Conservation (phyloP, 768 basidiomycete species). For the Lactifluus subvellereus region DNA sequence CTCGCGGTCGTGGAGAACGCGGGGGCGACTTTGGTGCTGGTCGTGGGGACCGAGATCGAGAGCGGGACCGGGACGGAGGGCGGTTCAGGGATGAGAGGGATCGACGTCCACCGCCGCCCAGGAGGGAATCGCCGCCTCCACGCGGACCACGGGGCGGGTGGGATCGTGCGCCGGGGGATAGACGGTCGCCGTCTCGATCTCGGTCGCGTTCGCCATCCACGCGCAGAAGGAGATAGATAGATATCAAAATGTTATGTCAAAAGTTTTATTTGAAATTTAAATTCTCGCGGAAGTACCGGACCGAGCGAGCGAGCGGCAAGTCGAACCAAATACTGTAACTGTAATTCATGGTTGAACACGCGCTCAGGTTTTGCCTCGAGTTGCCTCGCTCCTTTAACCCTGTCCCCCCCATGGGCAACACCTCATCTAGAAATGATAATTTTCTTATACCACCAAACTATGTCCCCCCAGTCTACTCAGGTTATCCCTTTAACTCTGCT, state of each 20-base stretch:
- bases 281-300: conserved; percentile 2
- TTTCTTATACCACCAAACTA: conserved; percentile 12
- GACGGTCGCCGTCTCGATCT: conserved; percentile 35
- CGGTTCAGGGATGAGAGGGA: conserved; percentile 48
- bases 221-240: conserved; percentile 25
- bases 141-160: conserved; percentile 34
- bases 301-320: neutral
- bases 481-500: neutral
- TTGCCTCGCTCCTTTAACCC: neutral
- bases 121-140: conserved; percentile 42
- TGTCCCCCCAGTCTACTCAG: conserved; percentile 14
- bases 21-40: conserved; percentile 37
- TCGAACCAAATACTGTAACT: too few species aligned
- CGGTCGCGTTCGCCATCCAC: conserved; percentile 41
- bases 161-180: conserved; percentile 30
- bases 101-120: conserved; percentile 36
- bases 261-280: conserved; percentile 5
- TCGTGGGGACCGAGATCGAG: conserved; percentile 25
- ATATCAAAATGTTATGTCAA: neutral
- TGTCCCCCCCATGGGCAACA: conserved; percentile 15
- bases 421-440: conserved; percentile 12
- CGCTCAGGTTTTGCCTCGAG: neutral
- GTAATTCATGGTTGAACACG: neutral
- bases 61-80: conserved; percentile 28
- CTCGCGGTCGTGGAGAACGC: conserved; percentile 39